These are phyloP conservation scores for Alternaria sp. DNA, from an alignment of 2,329 filamentous ascomycete species.

Conservation along the genomic window DNA sequence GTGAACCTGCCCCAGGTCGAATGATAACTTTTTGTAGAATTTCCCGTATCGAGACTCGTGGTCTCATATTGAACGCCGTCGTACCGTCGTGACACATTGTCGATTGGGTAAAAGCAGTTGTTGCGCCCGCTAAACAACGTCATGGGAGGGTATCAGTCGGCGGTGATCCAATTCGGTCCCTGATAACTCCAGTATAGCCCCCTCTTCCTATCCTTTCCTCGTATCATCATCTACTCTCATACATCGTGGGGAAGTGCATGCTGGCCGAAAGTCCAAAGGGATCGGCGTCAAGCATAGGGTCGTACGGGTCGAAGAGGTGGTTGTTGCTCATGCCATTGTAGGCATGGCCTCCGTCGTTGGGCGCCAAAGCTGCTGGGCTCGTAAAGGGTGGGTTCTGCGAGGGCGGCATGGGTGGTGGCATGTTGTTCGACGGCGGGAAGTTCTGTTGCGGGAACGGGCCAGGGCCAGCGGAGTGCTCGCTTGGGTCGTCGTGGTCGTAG, in stretches of 20 bases:
- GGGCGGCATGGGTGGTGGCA: slow-evolving; percentile 48
- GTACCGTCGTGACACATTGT: slow-evolving; percentile 26
- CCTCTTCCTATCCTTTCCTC: slow-evolving; percentile 17
- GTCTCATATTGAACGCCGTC: slow-evolving; percentile 29
- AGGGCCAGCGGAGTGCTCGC: slow-evolving; percentile 70
- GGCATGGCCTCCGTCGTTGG: slow-evolving; percentile 41
- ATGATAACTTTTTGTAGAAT: slow-evolving; percentile 38
- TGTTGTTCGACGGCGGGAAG: slow-evolving; percentile 57
- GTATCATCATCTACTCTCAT: slow-evolving; percentile 53
- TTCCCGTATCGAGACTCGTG: slow-evolving; percentile 12
- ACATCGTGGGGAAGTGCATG: slow-evolving; percentile 90
- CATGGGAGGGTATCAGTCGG: slow-evolving; percentile 21
- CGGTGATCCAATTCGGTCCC: neutral
- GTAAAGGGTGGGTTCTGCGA: slow-evolving; percentile 46
- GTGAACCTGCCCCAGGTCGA: slow-evolving; percentile 3
- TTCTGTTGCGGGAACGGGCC: slow-evolving; percentile 66
- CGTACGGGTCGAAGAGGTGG: slow-evolving; percentile 72
- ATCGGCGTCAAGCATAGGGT: slow-evolving; percentile 89
- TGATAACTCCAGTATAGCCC: slow-evolving; percentile 7
- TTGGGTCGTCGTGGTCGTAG: slow-evolving; percentile 78
- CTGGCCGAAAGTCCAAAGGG: slow-evolving; percentile 92
- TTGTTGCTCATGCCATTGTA: slow-evolving; percentile 57
- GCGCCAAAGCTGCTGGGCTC: slow-evolving; percentile 40
- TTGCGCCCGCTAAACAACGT: slow-evolving; percentile 43
- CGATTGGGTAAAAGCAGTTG: slow-evolving; percentile 8